A percentile compares a stretch with the other conserved stretches of the same genome.
Evolutionary conservation across 345 rosid species (phyloP).

Genomic region (Eucalyptus sp.): DNA sequence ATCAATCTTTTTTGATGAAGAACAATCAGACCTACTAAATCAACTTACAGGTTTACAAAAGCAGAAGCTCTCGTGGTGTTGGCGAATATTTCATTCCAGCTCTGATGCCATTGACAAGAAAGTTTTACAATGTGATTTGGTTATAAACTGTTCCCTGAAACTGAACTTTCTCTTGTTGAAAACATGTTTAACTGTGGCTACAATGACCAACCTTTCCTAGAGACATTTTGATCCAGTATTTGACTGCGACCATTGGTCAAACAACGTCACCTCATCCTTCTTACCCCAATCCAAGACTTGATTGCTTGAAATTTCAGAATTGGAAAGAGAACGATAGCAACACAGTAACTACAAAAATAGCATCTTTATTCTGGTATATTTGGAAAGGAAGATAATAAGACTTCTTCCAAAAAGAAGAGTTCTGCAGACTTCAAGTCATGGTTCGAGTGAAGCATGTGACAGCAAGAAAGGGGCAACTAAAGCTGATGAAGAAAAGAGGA

Average conservation of each 20-base stretch:
- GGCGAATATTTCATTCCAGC: background rate
- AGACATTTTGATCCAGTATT: background rate
- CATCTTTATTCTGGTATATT: background rate
- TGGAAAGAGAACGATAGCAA: background rate
- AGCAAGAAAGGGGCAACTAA: background rate
- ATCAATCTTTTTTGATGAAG: background rate
- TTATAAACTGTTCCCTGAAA: background rate
- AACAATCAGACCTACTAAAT: background rate
- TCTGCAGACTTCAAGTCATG: background rate
- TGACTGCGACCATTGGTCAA: background rate
- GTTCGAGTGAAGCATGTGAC: background rate
- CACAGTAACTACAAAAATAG: background rate
- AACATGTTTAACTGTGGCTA: background rate
- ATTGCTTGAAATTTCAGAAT: background rate
- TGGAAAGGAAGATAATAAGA: accelerated
- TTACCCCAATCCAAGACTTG: background rate
- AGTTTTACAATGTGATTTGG: background rate
- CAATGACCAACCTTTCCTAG: background rate
- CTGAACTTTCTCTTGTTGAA: background rate
- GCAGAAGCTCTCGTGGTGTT: background rate
- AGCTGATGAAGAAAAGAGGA: background rate
- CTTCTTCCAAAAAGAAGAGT: background rate
- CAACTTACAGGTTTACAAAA: background rate
- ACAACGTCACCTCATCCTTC: background rate
- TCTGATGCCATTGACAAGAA: background rate